Conservation (phyloP, 2,329 filamentous ascomycete genomes). For the Penicillium freii region DNA sequence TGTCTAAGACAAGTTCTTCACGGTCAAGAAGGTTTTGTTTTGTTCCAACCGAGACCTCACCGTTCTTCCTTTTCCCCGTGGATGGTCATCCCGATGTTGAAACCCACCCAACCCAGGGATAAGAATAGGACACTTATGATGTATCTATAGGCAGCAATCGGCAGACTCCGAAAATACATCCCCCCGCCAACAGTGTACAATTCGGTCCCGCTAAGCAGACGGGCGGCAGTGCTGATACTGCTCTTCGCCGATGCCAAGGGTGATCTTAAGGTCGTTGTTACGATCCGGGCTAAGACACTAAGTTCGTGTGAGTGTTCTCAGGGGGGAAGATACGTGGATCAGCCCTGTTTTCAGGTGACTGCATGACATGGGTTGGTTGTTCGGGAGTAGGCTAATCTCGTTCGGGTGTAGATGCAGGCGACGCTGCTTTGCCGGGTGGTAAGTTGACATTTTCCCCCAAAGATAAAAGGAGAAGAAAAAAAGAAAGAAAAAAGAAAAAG, state of each 20-base stretch:
- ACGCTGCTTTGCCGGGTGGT: conserved; percentile 82
- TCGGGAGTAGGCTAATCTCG: conserved; percentile 14
- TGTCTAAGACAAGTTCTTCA: neutral
- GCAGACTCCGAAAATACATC: conserved; percentile 55
- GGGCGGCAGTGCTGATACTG: conserved; percentile 83
- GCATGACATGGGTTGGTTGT: conserved; percentile 17
- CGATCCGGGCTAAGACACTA: conserved; percentile 59
- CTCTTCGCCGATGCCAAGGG: conserved; percentile 82
- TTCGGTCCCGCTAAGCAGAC: conserved; percentile 58
- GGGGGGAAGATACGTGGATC: neutral
- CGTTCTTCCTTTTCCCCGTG: conserved; percentile 7
- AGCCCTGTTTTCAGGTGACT: conserved; percentile 11
- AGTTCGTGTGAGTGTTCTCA: conserved; percentile 50
- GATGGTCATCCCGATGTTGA: conserved; percentile 25
- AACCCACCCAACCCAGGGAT: conserved; percentile 14
- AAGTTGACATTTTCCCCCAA: conserved; percentile 49
- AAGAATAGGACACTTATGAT: neutral
- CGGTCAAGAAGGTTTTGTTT: neutral
- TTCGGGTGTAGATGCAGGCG: conserved; percentile 61
- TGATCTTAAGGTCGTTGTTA: conserved; percentile 67
- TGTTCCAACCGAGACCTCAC: neutral
- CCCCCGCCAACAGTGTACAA: conserved; percentile 59
- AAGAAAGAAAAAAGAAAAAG: neutral
- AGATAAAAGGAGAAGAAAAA: neutral
- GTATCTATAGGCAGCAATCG: conserved; percentile 49